Base-by-base conservation (phyloP, 2,329 filamentous ascomycete species). In the Davidsoniella neocaledoniae region DNA sequence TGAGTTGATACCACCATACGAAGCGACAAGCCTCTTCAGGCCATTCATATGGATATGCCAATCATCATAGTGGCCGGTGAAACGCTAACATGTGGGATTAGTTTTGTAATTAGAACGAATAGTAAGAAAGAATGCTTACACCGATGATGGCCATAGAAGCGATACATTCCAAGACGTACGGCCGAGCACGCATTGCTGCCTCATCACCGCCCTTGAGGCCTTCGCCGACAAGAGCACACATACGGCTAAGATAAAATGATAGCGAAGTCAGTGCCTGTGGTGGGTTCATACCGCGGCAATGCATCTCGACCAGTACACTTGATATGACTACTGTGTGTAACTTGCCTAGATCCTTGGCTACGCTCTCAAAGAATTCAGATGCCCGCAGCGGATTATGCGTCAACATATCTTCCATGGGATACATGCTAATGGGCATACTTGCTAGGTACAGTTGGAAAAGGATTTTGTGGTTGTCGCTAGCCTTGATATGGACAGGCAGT, bases 41-140 rank as follows among this genome's bases (percentile, higher is more conserved):
- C 51, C 51, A 9, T 50, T 50, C 51, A 53, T 53, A 19, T 53
- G 51, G 16, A 53, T 53, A 41, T 53, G 51, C 47, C 47, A 53
- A 37, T 53, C 51, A 25, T 53, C 47, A 21, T 53, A 46, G 21
- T 49, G 51, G 16, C 48, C 47, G 9, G 48, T 50, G n/a, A 50
- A 53, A 16, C 48, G 51, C 51, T 53, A 33, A 33, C 29, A 25
- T 46, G 21, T 5, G 36, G 3, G 26, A 16, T 17, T 12, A 42
- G 14, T 45, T n/a, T 43, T 17, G 46, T 7, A 16, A 33, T 12
- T 12, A 33, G 8, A 2, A 9, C 29, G 29, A 10, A 6, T 33
- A 33, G 7, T 9, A 33, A 45, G 14, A 26, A 36, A 40, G 2
- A 26, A n/a, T 12, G 47, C 46, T 53, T 46, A 53, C 51, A 33